phyloP scores from a whole-genome alignment of 2,329 filamentous ascomycete species.

The Fusarium sarcochroum region DNA sequence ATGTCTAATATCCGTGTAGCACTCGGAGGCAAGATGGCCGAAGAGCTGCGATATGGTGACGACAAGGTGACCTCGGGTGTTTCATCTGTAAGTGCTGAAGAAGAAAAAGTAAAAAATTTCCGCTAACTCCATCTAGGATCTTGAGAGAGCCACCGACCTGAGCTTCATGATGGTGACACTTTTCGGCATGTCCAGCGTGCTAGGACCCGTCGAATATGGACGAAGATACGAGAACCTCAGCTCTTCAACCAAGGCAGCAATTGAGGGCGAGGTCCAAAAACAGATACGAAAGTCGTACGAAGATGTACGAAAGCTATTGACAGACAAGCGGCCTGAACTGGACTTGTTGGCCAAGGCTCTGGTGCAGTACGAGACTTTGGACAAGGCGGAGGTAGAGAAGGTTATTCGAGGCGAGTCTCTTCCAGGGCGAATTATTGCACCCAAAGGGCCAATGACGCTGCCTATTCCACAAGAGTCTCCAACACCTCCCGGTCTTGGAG shows the following conservation, averaged over 20 bases:
- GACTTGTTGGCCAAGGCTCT: slow-evolving; percentile 90
- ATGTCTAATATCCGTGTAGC: slow-evolving; percentile 83
- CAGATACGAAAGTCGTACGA: slow-evolving; percentile 85
- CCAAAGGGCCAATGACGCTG: slow-evolving; percentile 61
- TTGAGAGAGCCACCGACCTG: slow-evolving; percentile 83
- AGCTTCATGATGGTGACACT: slow-evolving; percentile 91
- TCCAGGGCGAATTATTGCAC: slow-evolving; percentile 72
- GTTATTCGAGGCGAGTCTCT: slow-evolving; percentile 90
- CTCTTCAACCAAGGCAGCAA: slow-evolving; percentile 85
- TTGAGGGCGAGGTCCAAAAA: slow-evolving; percentile 89
- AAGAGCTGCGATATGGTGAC: slow-evolving; percentile 92
- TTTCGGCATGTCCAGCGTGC: slow-evolving; percentile 87
- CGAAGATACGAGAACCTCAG: slow-evolving; percentile 86
- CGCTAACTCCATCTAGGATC: slow-evolving; percentile 71
- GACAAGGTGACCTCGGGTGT: slow-evolving; percentile 93
- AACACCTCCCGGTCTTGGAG: slow-evolving; percentile 54
- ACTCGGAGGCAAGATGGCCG: slow-evolving; percentile 89
- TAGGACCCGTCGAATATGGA: slow-evolving; percentile 91
- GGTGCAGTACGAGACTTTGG: slow-evolving; percentile 93
- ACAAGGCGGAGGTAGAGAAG: slow-evolving; percentile 89
- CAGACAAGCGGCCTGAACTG: slow-evolving; percentile 83
- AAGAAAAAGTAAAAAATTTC: neutral
- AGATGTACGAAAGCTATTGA: slow-evolving; percentile 79
- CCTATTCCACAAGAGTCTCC: slow-evolving; percentile 56
- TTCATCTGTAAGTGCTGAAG: slow-evolving; percentile 71